Evolutionary conservation across 108 stramenopile species (phyloP), one percentile per base, ranked within the genome.

Genomic region (Skeletonema tropicum): DNA sequence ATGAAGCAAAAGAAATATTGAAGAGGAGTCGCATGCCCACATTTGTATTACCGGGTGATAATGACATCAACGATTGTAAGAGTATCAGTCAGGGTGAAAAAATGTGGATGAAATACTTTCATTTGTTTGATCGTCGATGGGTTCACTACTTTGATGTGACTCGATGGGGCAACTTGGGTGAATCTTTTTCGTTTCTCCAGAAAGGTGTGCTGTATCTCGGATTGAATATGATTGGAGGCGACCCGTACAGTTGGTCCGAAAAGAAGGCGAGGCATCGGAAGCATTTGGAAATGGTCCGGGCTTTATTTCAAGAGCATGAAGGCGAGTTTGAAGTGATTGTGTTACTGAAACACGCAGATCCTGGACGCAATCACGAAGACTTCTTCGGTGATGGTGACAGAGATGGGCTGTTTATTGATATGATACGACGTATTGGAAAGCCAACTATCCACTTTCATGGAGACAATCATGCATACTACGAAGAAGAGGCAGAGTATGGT

Each of bases 41-140:
- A 41, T 86, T 88, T 64, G 72, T 89, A 8, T 58, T 93, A 6
- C 90, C 90, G 23, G 92, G 92, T 11, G 86, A 87, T 25, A 86
- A 93, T 41, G 92, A 93, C 69, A 87, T 89, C 85, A 76, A 80
- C 67, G 88, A 89, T 59, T 93, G 92, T 68, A 80, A 81, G 0
- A 57, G 79, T 57, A 79, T 61, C n/a, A 58, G 69, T 2, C 12
- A 61, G 11, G 80, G 82, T 1, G 75, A 84, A 13, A 21, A 29
- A 5, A 60, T 70, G 19, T 93, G 92, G 92, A 63, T 73, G 55
- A 60, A 82, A 31, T 69, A 81, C 45, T 91, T 89, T 79, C 49
- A 65, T n/a, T 55, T 60, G 41, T 80, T 90, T 66, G 87, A 89
- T 21, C 45, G 76, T n/a, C 19, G 73, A 15, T 87, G 82, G 67